Conservation (phyloP, 2,329 filamentous ascomycete genomes). For the Beauveria caledonica region DNA sequence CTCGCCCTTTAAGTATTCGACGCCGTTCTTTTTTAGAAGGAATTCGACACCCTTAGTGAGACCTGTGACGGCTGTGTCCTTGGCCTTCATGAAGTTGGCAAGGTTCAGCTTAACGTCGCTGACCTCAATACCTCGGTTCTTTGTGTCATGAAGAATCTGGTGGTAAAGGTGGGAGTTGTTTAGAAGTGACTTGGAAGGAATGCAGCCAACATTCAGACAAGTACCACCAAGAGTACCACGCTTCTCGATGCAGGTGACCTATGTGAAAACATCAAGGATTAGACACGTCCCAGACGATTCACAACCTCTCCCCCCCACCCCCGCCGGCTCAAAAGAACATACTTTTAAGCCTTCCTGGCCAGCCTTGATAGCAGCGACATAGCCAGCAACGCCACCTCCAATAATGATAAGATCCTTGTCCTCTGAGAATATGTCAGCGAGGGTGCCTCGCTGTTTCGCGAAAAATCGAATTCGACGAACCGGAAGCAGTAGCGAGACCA, state of each 20-base stretch:
- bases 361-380: constrained; percentile 98
- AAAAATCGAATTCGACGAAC: constrained; percentile 30
- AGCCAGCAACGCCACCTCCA: constrained; percentile 94
- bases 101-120: constrained; percentile 96
- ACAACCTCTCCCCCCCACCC: no score
- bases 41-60: constrained; percentile 98
- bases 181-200: constrained; percentile 97
- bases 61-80: constrained; percentile 80
- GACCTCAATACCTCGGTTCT: constrained; percentile 94
- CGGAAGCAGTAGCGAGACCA: constrained; percentile 50
- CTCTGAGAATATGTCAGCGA: constrained; percentile 48
- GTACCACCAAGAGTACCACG: constrained; percentile 90
- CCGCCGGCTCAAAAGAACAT: constrained; percentile 18
- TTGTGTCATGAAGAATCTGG: constrained; percentile 92
- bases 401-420: constrained; percentile 98
- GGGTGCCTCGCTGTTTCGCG: not conserved
- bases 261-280: constrained; percentile 11
- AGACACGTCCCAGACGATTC: not conserved
- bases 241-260: constrained; percentile 98
- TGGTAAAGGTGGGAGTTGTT: constrained; percentile 99
- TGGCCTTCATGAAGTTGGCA: constrained; percentile 94
- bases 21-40: constrained; percentile 97
- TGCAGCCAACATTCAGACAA: constrained; percentile 98
- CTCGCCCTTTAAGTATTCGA: constrained; percentile 94
- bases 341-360: constrained; percentile 96